phyloP scores from a whole-genome alignment of 441 rosid species.

The Macaranga tanarius region DNA sequence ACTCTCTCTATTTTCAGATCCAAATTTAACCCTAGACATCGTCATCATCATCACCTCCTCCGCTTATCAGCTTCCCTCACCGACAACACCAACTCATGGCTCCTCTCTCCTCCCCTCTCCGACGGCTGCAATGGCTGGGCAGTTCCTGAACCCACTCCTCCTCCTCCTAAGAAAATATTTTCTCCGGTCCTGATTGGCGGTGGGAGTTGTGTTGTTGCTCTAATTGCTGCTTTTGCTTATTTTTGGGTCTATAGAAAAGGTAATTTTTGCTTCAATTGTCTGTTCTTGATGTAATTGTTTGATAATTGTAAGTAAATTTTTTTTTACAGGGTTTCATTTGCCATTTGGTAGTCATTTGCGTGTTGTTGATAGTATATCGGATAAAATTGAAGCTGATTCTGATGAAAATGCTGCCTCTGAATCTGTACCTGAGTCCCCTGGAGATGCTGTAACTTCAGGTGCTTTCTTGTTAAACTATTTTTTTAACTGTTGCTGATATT shows the following conservation, averaged over 20 bases:
- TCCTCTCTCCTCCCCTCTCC: constrained; percentile 31
- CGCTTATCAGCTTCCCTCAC: constrained; percentile 46
- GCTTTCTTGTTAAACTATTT: neutral
- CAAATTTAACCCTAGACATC: constrained; percentile 24
- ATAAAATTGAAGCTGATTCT: constrained; percentile 20
- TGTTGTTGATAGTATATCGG: constrained; percentile 23
- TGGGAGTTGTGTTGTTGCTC: constrained; percentile 49
- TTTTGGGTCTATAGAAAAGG: constrained; percentile 59
- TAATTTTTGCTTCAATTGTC: constrained; percentile 5
- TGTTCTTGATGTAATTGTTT: too few relatives aligned
- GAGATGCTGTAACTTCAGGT: constrained; percentile 37
- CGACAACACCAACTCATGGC: constrained; percentile 48
- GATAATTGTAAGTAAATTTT: too few relatives aligned
- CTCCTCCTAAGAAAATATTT: constrained; percentile 35
- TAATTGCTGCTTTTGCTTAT: constrained; percentile 57
- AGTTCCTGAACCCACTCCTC: constrained; percentile 30
- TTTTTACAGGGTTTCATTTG: constrained; percentile 52
- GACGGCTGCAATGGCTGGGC: constrained; percentile 72
- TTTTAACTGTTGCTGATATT: neutral
- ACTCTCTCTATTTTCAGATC: constrained; percentile 32
- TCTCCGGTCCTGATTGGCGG: constrained; percentile 45
- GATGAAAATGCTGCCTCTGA: constrained; percentile 31
- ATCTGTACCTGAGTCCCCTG: constrained; percentile 26
- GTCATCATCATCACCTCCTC: constrained; percentile 24
- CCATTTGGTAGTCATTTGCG: constrained; percentile 32